Evolutionary conservation across 306 rosid genomes (phyloP).

Genomic region (Rosa persica): DNA sequence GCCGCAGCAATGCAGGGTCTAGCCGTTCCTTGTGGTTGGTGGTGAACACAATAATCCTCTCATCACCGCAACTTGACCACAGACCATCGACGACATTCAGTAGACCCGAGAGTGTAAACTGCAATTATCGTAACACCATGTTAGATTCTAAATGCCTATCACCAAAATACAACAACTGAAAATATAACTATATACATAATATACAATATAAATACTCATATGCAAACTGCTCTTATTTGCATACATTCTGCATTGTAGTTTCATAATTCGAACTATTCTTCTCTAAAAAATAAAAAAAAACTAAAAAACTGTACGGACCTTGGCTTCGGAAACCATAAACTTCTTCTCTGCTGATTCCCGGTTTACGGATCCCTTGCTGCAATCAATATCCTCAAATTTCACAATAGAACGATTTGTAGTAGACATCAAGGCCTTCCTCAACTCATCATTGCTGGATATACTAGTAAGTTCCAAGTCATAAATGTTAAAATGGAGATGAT

Average conservation of each 20-base stretch:
- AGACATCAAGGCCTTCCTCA: slow-evolving; percentile 29
- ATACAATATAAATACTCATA: too few relatives aligned
- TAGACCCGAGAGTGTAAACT: neutral
- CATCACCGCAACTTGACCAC: neutral
- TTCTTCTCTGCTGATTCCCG: neutral
- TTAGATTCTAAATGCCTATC: too few relatives aligned
- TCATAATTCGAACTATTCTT: too few relatives aligned
- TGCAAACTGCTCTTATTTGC: too few relatives aligned
- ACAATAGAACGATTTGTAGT: slow-evolving; percentile 36
- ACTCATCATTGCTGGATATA: slow-evolving; percentile 24
- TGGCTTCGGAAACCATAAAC: neutral
- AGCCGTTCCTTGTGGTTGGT: neutral
- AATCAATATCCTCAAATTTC: slow-evolving; percentile 44
- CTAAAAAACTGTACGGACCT: neutral
- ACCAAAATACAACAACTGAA: too few relatives aligned
- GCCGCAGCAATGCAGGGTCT: slow-evolving; percentile 5
- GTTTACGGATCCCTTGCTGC: slow-evolving; percentile 7
- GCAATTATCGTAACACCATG: too few relatives aligned
- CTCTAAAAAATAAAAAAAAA: too few relatives aligned
- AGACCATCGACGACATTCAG: neutral
- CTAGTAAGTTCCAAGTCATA: slow-evolving; percentile 37
- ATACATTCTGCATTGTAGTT: too few relatives aligned
- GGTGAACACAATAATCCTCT: neutral
- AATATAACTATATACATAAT: too few relatives aligned
- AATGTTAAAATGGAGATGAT: slow-evolving; percentile 37